Base-by-base conservation (phyloP, 2,329 filamentous ascomycete genomes). In the Curvularia verruculosa region DNA sequence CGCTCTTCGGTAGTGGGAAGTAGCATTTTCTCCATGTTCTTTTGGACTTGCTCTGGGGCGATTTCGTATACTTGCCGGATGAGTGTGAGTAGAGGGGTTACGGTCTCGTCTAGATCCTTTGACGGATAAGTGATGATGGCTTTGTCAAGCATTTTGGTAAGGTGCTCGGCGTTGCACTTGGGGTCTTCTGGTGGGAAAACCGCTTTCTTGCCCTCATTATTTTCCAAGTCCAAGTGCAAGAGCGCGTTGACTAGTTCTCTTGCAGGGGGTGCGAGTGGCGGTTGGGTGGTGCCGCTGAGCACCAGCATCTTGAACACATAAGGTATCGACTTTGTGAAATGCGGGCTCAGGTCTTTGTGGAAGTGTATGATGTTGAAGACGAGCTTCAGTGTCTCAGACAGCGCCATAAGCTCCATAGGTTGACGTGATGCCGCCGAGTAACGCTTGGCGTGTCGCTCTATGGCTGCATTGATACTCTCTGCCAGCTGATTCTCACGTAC, bases 311-410 rank as follows among this genome's bases (percentile, higher is more conserved):
- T 84, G 54, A 93, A 80, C 26, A 98, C 85, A 57, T 87, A 82
- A 10, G 87, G 83, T 40, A 96, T 83, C 2, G 89, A 86, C 21
- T 84, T 79, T 1, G 86, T 86, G 70, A 97, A 96, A 0, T 81
- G 77, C 0, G 80, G 74, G 4, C 79, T 77, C 24, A 88, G 82
- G 40, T 87, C 82, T 3, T 87, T 85, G 68, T 88, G 89, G 68
- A 88, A 87, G 67, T 93, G 88, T 1, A 89, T 90, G 51, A 96
- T 82, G 75, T 97, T 97, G 82, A 96, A 98, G 49, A 96, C 79
- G 39, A 98, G 82, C 71, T 96, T 97, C 48, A 95, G 80, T 0
- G 90, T 94, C 75, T 98, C 94, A 8, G 83, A 83, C 36, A 98
- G 82, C 0, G 93, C 92, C 85, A 94, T 87, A 56, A 89, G 87